These are phyloP conservation scores for Castanea crenata DNA, from an alignment of 306 rosid genomes.

Conservation along the genomic window DNA sequence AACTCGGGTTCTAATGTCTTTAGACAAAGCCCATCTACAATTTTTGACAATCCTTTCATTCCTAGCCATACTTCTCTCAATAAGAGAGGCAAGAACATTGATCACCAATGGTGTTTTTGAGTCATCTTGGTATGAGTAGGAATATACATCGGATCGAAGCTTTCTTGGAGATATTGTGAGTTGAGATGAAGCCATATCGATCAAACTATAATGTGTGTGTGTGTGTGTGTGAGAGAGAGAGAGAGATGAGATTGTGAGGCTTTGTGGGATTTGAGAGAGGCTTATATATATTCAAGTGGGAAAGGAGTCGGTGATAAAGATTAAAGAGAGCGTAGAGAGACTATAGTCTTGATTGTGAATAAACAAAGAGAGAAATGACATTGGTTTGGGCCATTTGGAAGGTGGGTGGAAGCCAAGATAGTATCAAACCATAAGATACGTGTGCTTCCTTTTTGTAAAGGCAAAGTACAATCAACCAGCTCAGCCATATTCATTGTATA, in stretches of 20 bases:
- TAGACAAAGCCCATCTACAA: conserved; percentile 40
- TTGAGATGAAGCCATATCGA: conserved; percentile 37
- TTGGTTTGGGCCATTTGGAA: conserved; percentile 48
- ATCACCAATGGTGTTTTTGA: conserved; percentile 70
- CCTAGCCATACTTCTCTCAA: conserved; percentile 80
- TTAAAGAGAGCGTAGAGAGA: not conserved
- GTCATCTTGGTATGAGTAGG: conserved; percentile 64
- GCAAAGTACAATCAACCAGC: conserved; percentile 66
- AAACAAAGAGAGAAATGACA: conserved; percentile 14
- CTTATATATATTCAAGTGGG: conserved; percentile 32
- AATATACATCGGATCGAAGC: conserved; percentile 76
- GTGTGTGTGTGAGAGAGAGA: not conserved
- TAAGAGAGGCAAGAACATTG: conserved; percentile 72
- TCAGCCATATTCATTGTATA: conserved; percentile 39
- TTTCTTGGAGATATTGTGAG: conserved; percentile 68
- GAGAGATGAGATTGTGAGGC: conserved; percentile 19
- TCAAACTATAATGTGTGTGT: not conserved
- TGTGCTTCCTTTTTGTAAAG: conserved; percentile 41
- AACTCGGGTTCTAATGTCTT: conserved; percentile 35
- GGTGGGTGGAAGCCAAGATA: conserved; percentile 59
- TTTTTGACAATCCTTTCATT: conserved; percentile 67
- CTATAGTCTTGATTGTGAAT: not conserved
- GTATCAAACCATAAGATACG: conserved; percentile 30
- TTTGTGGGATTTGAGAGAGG: conserved; percentile 10
- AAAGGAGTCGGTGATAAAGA: conserved; percentile 5